Evolutionary conservation across 1,284 basidiomycete species (phyloP).

Genomic region (Rhodotorula sp.): DNA sequence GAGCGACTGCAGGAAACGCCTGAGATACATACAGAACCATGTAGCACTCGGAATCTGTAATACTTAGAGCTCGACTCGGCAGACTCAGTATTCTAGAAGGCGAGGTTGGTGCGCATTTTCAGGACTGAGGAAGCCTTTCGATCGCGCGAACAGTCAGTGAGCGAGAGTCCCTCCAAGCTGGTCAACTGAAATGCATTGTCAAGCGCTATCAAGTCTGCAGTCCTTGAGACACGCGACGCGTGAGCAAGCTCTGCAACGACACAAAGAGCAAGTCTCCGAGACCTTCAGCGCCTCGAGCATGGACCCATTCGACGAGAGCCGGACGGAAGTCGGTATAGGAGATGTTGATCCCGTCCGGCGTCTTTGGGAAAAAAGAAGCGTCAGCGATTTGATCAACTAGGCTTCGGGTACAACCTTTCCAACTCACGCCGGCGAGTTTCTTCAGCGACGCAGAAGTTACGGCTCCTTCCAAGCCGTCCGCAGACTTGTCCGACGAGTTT

Average conservation of each 20-base stretch:
- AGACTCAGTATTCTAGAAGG: too few species aligned
- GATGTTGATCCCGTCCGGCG: not conserved
- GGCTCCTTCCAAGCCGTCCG: not conserved
- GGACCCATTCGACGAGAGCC: constrained; percentile 19
- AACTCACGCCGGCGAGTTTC: constrained; percentile 5
- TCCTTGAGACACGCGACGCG: constrained; percentile 1
- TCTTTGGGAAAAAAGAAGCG: not conserved
- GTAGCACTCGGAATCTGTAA: not conserved
- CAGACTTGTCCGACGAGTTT: not conserved
- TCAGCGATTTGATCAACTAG: too few species aligned
- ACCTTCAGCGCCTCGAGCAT: constrained; percentile 6
- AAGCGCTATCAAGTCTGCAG: not conserved
- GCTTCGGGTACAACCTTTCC: too few species aligned
- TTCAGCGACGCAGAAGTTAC: constrained; percentile 16
- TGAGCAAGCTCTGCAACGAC: constrained; percentile 19
- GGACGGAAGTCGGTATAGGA: constrained; percentile 27
- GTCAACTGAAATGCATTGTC: too few species aligned
- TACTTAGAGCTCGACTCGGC: not conserved
- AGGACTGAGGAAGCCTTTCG: too few species aligned
- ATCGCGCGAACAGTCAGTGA: too few species aligned
- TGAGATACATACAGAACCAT: not conserved
- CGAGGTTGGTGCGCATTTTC: too few species aligned
- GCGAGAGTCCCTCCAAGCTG: too few species aligned
- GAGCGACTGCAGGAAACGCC: constrained; percentile 18
- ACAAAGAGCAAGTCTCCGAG: constrained; percentile 22